Conservation (phyloP, 139 green algal species). For the Raphidocelis subcapitata region DNA sequence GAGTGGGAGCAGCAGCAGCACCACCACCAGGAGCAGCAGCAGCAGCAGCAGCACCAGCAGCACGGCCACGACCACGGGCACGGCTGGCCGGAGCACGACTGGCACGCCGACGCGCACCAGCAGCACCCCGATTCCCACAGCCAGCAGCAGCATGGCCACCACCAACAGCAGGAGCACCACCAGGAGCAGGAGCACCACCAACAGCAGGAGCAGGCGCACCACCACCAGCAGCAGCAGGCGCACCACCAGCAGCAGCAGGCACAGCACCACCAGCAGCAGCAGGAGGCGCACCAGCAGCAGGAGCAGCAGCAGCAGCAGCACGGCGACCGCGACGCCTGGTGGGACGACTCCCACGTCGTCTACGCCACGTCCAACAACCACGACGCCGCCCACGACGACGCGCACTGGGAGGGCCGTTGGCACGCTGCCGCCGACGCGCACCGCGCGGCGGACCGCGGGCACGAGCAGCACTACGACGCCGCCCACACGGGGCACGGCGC, state of each 20-base stretch:
- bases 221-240: not conserved
- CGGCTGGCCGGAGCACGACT: too few relatives aligned
- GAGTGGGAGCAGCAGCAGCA: too few relatives aligned
- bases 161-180: not conserved
- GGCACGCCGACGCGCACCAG: not conserved
- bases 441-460: too few relatives aligned
- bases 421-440: too few relatives aligned
- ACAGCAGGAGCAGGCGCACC: not conserved
- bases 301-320: not conserved
- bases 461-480: too few relatives aligned
- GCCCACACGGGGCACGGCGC: too few relatives aligned
- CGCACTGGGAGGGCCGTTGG: too few relatives aligned
- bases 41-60: too few relatives aligned
- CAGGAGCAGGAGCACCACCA: constrained; percentile 10
- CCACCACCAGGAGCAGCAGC: too few relatives aligned
- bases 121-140: not conserved
- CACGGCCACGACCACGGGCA: too few relatives aligned
- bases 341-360: not conserved
- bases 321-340: not conserved
- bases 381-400: not conserved
- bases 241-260: not conserved
- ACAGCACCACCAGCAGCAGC: not conserved
- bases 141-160: not conserved
- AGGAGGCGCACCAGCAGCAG: not conserved
- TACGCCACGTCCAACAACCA: not conserved